Evolutionary conservation across 306 rosid genomes (phyloP), one percentile per base, ranked within the genome.

Genomic region (Cajanus cajan): DNA sequence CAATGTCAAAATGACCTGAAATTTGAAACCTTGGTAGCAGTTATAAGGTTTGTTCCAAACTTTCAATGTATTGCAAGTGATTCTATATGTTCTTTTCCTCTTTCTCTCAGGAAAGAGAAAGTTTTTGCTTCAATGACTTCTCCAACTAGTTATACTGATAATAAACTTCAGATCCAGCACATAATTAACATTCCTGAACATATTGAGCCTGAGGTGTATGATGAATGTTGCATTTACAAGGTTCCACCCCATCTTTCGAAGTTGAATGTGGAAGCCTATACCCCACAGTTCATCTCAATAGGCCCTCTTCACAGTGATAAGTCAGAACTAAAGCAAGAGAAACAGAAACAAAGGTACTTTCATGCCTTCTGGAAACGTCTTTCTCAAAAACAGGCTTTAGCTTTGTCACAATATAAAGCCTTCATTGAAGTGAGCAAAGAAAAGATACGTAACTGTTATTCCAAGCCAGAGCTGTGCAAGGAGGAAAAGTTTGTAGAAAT

Each of bases 181-280:
- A 68, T 82, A 59, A 10, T 82, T 8, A 31, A 59, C 73, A 82
- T 82, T 68, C 81, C 73, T 47, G 72, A 68, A 48, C 36, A 47
- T 5, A 48, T 68, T 37, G 85, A 76, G 6, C 43, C 68, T 37
- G 33, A 39, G 25, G 2, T 67, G 6, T 50, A 25, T 47, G 82
- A 82, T 22, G 8, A 68, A 2, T 82, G 73, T 48, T 75, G 81
- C 73, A 82, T 82, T 18, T 82, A 82, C 78, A 82, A 82, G 81
- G 85, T 81, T 65, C 72, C 85, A 34, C 2, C 1, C 3, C 71
- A 81, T 75, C 73, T 81, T 1, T 6, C 1, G 2, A 74, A 74
- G 59, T 16, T 81, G 71, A 68, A 68, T 57, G 77, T 34, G 15
- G 71, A 81, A 44, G 47, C 72, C 12, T 81, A 57, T 57, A 68